These are phyloP conservation scores for Corylus avellana DNA, from an alignment of 306 rosid species.

Conservation along the genomic window DNA sequence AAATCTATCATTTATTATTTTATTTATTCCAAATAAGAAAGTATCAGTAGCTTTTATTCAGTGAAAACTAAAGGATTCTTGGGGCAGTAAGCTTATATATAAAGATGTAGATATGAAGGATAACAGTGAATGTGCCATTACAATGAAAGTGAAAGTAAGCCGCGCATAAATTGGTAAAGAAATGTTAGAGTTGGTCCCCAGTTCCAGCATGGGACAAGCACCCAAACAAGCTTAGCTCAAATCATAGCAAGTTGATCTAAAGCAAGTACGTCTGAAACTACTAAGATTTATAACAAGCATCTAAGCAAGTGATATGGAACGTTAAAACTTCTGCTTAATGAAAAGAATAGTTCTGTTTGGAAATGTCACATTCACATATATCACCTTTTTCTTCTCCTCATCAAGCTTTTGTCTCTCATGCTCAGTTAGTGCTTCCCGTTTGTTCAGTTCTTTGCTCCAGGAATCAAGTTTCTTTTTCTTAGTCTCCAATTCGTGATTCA, in stretches of 20 bases:
- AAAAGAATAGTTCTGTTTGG: neutral
- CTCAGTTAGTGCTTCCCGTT: constrained; percentile 82
- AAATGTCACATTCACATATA: constrained; percentile 2
- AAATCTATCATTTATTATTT: neutral
- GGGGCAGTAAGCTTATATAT: neutral
- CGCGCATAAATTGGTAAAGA: neutral
- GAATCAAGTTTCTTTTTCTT: constrained; percentile 77
- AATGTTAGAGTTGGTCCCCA: neutral
- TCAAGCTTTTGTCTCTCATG: constrained; percentile 86
- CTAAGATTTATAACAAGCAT: neutral
- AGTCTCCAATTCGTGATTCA: constrained; percentile 70
- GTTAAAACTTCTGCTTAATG: neutral
- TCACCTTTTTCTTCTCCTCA: constrained; percentile 84
- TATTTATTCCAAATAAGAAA: neutral
- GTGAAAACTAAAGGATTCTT: neutral
- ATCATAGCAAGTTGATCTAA: too few species aligned
- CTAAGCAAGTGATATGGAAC: constrained; percentile 4
- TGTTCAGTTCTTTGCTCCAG: constrained; percentile 84
- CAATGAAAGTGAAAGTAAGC: neutral
- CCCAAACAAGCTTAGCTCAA: neutral
- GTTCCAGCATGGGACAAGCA: neutral
- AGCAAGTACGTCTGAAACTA: neutral
- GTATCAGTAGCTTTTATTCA: neutral
- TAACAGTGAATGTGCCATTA: neutral
- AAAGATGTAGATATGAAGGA: neutral